Conservation (phyloP, 176 grass and related monocot genomes). For the Canna indica region DNA sequence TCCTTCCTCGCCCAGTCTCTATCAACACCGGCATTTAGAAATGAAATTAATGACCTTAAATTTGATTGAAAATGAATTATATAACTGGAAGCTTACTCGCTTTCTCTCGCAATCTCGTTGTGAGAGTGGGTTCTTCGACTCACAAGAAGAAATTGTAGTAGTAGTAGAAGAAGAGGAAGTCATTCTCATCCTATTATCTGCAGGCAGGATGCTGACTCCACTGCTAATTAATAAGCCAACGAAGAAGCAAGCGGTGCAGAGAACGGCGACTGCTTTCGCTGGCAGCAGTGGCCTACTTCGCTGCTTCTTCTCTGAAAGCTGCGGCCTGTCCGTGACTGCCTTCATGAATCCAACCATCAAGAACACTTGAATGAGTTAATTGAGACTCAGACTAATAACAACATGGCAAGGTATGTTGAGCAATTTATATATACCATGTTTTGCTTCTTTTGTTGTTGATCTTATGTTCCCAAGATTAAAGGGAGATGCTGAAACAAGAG, state of each 20-base stretch:
- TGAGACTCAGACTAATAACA: not conserved
- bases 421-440: not conserved
- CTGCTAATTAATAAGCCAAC: constrained; percentile 45
- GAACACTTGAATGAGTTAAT: not conserved
- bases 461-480: not conserved
- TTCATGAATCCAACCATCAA: constrained; percentile 19
- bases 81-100: constrained; percentile 30
- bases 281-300: constrained; percentile 31
- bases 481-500: not conserved
- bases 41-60: no score
- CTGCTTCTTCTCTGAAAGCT: constrained; percentile 6
- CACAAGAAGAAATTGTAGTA: constrained; percentile 18
- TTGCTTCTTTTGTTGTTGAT: not conserved
- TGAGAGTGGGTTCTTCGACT: constrained; percentile 14
- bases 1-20: constrained; percentile 40
- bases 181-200: not conserved
- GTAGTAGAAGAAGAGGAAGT: not conserved
- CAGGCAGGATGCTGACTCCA: constrained; percentile 20
- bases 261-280: constrained; percentile 33
- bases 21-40: not conserved
- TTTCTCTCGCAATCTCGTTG: constrained; percentile 33
- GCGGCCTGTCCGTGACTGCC: constrained; percentile 37
- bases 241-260: constrained; percentile 54
- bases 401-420: not conserved
- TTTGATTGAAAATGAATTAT: not conserved